Percentiles rank a stretch among this genome's conserved stretches.
Evolutionary conservation across 2,329 filamentous ascomycete species (phyloP).

Genomic region (Neurospora sp.): DNA sequence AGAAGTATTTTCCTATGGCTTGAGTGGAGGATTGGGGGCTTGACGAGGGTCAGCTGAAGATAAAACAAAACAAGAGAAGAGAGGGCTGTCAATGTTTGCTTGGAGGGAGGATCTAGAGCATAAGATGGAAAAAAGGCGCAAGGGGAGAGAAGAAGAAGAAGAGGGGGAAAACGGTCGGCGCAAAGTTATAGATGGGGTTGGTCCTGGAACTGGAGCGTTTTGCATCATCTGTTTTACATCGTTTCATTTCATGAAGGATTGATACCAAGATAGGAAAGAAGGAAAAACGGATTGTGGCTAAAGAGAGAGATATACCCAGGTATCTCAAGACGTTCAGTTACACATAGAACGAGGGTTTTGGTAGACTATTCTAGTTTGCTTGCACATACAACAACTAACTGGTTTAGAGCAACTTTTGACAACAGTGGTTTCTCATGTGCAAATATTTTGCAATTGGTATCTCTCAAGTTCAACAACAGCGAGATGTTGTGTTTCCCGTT

Average conservation of each 20-base stretch:
- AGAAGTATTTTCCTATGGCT: constrained; percentile 48
- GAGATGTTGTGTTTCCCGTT: background rate
- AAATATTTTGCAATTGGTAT: background rate
- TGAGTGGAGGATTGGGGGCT: background rate
- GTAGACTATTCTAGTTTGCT: background rate
- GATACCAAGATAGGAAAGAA: background rate
- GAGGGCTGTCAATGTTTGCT: background rate
- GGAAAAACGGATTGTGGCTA: background rate
- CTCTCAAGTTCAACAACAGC: background rate
- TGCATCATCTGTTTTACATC: background rate
- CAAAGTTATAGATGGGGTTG: background rate
- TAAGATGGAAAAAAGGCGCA: background rate
- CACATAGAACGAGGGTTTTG: background rate
- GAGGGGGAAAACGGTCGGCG: background rate
- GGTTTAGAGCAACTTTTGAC: background rate
- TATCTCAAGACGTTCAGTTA: background rate
- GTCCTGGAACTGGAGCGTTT: background rate
- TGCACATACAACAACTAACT: background rate
- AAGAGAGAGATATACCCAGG: background rate
- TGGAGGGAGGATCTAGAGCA: background rate
- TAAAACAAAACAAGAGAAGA: background rate
- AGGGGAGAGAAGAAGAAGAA: background rate
- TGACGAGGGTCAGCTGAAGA: too few relatives aligned
- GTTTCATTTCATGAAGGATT: background rate
- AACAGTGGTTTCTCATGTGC: background rate